Base-by-base conservation (phyloP, 306 rosid species). In the Vachellia collinsii region DNA sequence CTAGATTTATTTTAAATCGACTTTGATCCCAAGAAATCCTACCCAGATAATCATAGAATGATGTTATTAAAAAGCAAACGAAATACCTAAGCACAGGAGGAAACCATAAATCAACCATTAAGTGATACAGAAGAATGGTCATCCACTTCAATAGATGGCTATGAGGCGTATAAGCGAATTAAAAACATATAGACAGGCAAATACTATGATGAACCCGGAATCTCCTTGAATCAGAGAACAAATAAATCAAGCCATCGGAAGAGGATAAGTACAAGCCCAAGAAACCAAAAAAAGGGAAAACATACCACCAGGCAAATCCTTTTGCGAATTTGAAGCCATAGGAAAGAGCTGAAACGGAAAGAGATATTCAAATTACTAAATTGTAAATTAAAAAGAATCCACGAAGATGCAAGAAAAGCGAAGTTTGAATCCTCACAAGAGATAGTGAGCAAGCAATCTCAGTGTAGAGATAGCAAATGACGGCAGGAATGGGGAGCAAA, bases 251-350 rank as follows among this genome's bases (percentile, higher is more conserved):
- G 9, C 34, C 16, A 43, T 20, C 37, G 11, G 16, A 47, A n/a
- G 47, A 50, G 47, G 14, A 20, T 22, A 64, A 29, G 44, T 7
- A 41, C 16, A 7, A 3, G 13, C 29, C 48, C 16, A 39, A 4
- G 3, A 36, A 6, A 6, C 6, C 7, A 59, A 4, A 67, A 39
- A 3, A 8, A 38, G 9, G 12, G 1, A 70, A 67, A 1, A 39
- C 84, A 58, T 86, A 88, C 92, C 94, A 80, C 86, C 87, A 51
- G 84, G 83, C 67, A 53, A 75, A 83, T 90, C 91, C 81, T 86
- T 90, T 71, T 53, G 81, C 78, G 76, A 68, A 68, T 82, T 78
- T 44, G 94, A 88, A 75, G 91, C 92, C 94, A 90, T 90, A 23
- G 67, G 70, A 82, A 82, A 25, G n/a, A 38, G 77, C 92, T 90